phyloP scores from a whole-genome alignment of 2,329 filamentous ascomycete genomes.

The Hortaea werneckii region DNA sequence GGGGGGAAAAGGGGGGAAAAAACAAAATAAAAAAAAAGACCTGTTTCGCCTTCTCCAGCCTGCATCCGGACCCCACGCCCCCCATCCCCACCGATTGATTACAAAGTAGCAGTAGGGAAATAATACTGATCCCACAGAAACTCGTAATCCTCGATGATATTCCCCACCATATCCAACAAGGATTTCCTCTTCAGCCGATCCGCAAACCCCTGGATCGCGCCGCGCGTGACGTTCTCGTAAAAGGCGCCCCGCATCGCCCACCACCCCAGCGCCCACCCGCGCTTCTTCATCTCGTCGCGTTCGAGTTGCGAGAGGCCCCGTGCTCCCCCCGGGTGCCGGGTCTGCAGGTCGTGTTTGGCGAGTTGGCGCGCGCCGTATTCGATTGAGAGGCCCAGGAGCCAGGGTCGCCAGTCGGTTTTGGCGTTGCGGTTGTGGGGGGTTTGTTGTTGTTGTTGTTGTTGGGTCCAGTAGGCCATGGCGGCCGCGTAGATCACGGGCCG shows the following conservation, averaged over 20 bases:
- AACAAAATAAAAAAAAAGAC: no score
- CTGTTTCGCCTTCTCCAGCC: neutral
- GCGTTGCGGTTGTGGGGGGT: constrained; percentile 27
- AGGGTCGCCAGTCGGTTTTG: constrained; percentile 80
- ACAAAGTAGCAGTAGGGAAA: constrained; percentile 59
- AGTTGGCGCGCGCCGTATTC: constrained; percentile 87
- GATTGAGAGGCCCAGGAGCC: constrained; percentile 74
- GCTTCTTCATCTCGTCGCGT: constrained; percentile 76
- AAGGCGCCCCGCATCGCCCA: constrained; percentile 96
- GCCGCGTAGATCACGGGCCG: constrained; percentile 79
- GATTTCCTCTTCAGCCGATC: constrained; percentile 60
- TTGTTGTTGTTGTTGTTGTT: constrained; percentile 33
- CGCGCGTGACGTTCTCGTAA: constrained; percentile 77
- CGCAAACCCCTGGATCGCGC: constrained; percentile 59
- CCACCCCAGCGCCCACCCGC: constrained; percentile 87
- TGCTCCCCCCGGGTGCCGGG: constrained; percentile 57
- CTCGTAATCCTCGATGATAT: constrained; percentile 89
- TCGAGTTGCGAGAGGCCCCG: constrained; percentile 74
- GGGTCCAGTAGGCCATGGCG: constrained; percentile 58
- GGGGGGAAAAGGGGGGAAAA: no score
- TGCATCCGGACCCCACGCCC: neutral
- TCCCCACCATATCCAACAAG: constrained; percentile 69
- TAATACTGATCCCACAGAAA: constrained; percentile 98
- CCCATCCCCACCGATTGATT: no score
- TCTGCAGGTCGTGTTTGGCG: constrained; percentile 54